Evolutionary conservation across 805 yeast genomes (phyloP).

Genomic region (Candida anglica): DNA sequence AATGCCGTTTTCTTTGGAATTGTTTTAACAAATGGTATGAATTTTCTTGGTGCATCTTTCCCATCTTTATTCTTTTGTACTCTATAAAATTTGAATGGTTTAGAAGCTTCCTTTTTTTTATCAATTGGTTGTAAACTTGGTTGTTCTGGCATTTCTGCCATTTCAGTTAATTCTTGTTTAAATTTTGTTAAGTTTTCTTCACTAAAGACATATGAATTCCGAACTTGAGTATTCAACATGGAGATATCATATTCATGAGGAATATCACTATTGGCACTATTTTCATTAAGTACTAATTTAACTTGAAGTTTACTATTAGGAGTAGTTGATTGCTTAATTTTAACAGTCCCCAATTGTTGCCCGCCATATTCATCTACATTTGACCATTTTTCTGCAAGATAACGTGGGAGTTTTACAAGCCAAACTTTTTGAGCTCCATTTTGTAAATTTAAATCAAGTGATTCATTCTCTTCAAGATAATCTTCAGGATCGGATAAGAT

Average conservation of each 20-base stretch:
- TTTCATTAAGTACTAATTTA: conserved; percentile 43
- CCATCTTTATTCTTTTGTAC: conserved; percentile 27
- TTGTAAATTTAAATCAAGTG: conserved; percentile 70
- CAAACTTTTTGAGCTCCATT: conserved; percentile 72
- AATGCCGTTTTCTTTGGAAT: conserved; percentile 86
- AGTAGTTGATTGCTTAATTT: conserved; percentile 52
- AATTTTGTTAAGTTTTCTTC: conserved; percentile 75
- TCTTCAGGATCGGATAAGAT: conserved; percentile 42
- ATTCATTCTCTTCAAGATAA: conserved; percentile 54
- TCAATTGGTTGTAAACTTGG: conserved; percentile 42
- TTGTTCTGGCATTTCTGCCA: conserved; percentile 50
- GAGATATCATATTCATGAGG: conserved; percentile 85
- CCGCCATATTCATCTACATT: conserved; percentile 60
- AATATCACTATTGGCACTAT: conserved; percentile 36
- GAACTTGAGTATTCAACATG: conserved; percentile 73
- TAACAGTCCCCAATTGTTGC: conserved; percentile 73
- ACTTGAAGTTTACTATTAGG: conserved; percentile 38
- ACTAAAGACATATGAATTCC: conserved; percentile 81
- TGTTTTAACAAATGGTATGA: conserved; percentile 79
- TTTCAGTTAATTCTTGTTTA: conserved; percentile 46
- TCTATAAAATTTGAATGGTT: conserved; percentile 20
- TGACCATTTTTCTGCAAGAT: conserved; percentile 78
- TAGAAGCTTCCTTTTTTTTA: conserved; percentile 9
- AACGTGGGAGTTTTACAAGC: conserved; percentile 88
- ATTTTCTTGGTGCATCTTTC: conserved; percentile 28